Base-by-base conservation (phyloP, 2,329 filamentous ascomycete genomes). In the Colletotrichum lindemuthianum region DNA sequence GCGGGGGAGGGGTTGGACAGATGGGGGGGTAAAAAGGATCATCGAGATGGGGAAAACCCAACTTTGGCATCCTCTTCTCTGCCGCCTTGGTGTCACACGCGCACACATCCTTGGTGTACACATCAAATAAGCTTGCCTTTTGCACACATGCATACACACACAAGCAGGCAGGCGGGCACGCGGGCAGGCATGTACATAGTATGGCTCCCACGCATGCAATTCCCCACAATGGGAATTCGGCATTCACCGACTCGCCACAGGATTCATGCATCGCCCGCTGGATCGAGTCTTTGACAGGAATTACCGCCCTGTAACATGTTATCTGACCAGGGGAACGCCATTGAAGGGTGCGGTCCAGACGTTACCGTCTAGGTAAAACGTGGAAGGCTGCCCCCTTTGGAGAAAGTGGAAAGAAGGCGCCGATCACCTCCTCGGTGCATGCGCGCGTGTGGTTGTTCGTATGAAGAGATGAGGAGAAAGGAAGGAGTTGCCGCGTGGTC, bases 191-290 rank as follows among this genome's bases (percentile, higher is more conserved):
- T n/a, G n/a, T n/a, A n/a, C n/a, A 13, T 13, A 40, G 13, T n/a
- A 40, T 40, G 24, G 24, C 24, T 24, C 24, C 24, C 24, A 24
- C 24, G 24, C 43, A n/a, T 51, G 47, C 47, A 37, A 43, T 32
- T 51, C 55, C 47, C 55, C 55, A 45, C 47, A 47, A 45, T 51
- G 48, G 9, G 48, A 34, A 9, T 60, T 56, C 61, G 57, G 61
- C 57, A 55, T 51, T 55, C 61, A 60, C 50, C 50, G 61, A 60
- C 57, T 56, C 45, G 57, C 61, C 57, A 65, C 61, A 36, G 12
- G 15, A 24, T 24, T n/a, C 40, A 51, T 63, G 59, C 44, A 24
- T 41, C 15, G 13, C 40, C 34, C 16, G 36, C 10, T 63, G 9
- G 37, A 40, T 13, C 9, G 9, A 9, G 37, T 40, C 37, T 24